phyloP scores from a whole-genome alignment of 768 basidiomycete genomes.

The Pilatotrama ljubarskyi region DNA sequence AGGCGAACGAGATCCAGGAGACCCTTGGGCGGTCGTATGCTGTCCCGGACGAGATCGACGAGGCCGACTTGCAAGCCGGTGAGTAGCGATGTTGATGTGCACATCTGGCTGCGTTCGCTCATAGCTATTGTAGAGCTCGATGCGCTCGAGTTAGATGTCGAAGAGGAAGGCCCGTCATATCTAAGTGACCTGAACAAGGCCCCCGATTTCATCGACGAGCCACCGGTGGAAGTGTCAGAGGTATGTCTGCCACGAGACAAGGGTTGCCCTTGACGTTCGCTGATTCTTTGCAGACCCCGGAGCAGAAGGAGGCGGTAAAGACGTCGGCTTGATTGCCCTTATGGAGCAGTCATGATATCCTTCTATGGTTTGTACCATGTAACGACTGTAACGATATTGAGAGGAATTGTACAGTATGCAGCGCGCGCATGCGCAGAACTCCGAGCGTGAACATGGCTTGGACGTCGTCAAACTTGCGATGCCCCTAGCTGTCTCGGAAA shows the following conservation, averaged over 20 bases:
- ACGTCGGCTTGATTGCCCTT: constrained; percentile 26
- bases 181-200: constrained; percentile 81
- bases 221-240: constrained; percentile 71
- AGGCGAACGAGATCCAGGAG: constrained; percentile 98
- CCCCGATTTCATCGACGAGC: constrained; percentile 91
- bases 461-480: neutral
- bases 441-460: neutral
- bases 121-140: constrained; percentile 73
- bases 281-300: constrained; percentile 11
- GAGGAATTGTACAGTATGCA: constrained; percentile 1
- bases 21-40: constrained; percentile 90
- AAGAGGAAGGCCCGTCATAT: constrained; percentile 90
- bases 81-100: constrained; percentile 26
- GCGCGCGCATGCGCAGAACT: neutral
- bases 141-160: constrained; percentile 87
- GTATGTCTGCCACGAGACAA: constrained; percentile 41
- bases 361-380: constrained; percentile 10
- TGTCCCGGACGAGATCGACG: constrained; percentile 96
- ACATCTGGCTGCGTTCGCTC: neutral
- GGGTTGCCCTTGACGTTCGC: neutral
- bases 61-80: constrained; percentile 97
- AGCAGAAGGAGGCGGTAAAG: constrained; percentile 34
- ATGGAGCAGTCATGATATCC: neutral
- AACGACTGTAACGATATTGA: constrained; percentile 9
- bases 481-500: constrained; percentile 15